Evolutionary conservation across 345 rosid species (phyloP).

Genomic region (Syzygium aromaticum): DNA sequence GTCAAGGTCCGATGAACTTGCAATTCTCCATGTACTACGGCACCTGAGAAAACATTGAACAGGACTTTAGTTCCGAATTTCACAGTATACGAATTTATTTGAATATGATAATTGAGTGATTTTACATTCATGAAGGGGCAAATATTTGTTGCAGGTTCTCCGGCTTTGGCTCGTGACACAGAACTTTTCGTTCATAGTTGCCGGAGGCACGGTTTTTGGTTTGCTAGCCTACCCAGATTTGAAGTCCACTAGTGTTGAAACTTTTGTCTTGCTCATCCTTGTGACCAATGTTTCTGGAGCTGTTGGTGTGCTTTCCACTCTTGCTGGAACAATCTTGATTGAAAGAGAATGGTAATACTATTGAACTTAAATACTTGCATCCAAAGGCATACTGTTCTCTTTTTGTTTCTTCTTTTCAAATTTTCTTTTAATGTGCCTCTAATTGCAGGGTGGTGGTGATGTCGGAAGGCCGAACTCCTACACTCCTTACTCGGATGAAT

Average conservation of each 20-base stretch:
- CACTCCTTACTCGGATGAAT: constrained; percentile 54
- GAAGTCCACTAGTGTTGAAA: constrained; percentile 26
- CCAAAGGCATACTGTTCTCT: background rate
- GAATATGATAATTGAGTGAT: background rate
- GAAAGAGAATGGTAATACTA: constrained; percentile 83
- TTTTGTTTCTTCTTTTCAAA: background rate
- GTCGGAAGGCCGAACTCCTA: constrained; percentile 54
- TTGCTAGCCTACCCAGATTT: constrained; percentile 38
- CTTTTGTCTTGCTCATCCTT: constrained; percentile 36
- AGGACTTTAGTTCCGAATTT: background rate
- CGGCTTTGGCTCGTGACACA: constrained; percentile 66
- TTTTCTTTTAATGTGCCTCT: background rate
- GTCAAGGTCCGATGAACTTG: constrained; percentile 25
- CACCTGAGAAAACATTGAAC: background rate
- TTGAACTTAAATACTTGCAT: background rate
- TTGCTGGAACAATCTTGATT: constrained; percentile 78
- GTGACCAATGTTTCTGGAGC: constrained; percentile 70
- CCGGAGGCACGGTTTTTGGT: constrained; percentile 58
- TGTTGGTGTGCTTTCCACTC: constrained; percentile 69
- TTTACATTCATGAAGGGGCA: background rate
- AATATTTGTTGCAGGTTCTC: constrained; percentile 38
- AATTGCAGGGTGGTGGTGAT: constrained; percentile 73
- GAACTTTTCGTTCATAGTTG: constrained; percentile 61
- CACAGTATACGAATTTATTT: background rate
- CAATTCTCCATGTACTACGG: background rate